Conservation (phyloP, 495 filamentous ascomycete species). For the Hypoxylon cercidicola region DNA sequence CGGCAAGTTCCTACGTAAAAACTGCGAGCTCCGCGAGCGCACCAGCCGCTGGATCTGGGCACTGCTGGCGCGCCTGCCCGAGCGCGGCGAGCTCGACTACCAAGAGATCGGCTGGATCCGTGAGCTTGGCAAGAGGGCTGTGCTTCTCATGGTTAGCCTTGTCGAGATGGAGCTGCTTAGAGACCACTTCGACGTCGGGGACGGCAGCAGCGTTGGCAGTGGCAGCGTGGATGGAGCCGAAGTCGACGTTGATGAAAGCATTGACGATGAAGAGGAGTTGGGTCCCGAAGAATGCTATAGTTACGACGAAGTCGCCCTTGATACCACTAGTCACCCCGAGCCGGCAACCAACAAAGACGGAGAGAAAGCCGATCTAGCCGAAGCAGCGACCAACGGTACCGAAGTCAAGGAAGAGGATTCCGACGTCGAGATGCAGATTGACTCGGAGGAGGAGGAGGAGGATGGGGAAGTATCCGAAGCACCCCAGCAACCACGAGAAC, state of each 20-base stretch:
- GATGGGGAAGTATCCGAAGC: conserved; percentile 57
- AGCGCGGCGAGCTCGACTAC: conserved; percentile 65
- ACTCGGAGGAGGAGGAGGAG: conserved; percentile 38
- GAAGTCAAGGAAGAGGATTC: conserved; percentile 31
- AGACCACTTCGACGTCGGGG: conserved; percentile 50
- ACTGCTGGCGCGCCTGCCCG: conserved; percentile 66
- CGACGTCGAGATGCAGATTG: conserved; percentile 54
- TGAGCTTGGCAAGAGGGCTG: conserved; percentile 69
- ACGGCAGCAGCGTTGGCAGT: too few relatives aligned
- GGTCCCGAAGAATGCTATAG: conserved; percentile 32
- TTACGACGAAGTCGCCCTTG: conserved; percentile 41
- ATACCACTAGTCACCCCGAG: conserved; percentile 10
- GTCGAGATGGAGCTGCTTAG: conserved; percentile 56
- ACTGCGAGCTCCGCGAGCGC: conserved; percentile 55
- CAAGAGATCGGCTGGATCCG: conserved; percentile 66
- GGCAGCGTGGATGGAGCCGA: conserved; percentile 41
- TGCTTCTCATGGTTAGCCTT: conserved; percentile 62
- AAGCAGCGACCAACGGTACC: neutral
- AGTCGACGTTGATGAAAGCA: conserved; percentile 22
- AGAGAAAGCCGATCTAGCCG: neutral
- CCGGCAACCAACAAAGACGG: neutral
- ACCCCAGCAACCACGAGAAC: conserved; percentile 41
- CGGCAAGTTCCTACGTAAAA: conserved; percentile 60
- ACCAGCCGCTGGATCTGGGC: conserved; percentile 72
- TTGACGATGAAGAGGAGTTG: conserved; percentile 31